A percentile compares a stretch with the other conserved stretches of the same genome.
Conservation (phyloP, 2,329 filamentous ascomycete species). For the Alternaria sp. region DNA sequence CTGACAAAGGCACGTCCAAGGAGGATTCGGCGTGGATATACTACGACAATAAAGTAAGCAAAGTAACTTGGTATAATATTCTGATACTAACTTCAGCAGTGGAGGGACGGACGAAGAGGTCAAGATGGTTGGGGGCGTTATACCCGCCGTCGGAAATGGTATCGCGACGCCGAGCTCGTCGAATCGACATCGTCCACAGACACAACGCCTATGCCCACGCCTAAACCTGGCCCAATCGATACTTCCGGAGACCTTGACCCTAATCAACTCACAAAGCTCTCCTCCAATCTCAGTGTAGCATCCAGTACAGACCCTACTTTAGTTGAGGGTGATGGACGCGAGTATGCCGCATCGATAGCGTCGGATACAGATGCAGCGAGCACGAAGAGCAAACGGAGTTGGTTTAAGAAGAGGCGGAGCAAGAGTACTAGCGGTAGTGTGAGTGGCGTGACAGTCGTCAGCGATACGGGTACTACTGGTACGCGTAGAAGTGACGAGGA, state of each 20-base stretch:
- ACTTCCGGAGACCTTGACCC: conserved; percentile 31
- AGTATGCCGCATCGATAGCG: conserved; percentile 32
- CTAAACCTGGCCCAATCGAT: conserved; percentile 40
- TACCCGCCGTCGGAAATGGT: conserved; percentile 94
- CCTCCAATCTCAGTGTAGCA: conserved; percentile 32
- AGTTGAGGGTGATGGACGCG: conserved; percentile 26
- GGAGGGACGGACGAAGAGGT: conserved; percentile 85
- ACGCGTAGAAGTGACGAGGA: conserved; percentile 52
- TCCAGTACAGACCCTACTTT: conserved; percentile 33
- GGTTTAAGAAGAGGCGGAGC: conserved; percentile 45
- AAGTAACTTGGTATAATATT: not conserved
- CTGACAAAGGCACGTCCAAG: conserved; percentile 45
- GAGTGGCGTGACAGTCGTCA: conserved; percentile 38
- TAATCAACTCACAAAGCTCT: conserved; percentile 27
- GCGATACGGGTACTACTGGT: conserved; percentile 35
- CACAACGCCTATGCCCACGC: conserved; percentile 52
- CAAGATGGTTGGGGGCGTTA: conserved; percentile 93
- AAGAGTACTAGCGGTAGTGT: conserved; percentile 39
- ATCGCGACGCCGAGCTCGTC: conserved; percentile 91
- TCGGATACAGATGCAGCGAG: conserved; percentile 42
- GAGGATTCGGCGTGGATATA: conserved; percentile 87
- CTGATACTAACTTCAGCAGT: conserved; percentile 59
- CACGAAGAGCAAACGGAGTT: conserved; percentile 40
- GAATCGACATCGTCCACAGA: conserved; percentile 65
- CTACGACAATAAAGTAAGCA: conserved; percentile 88